These are phyloP conservation scores for Graphium sp. DNA, from an alignment of 2,329 filamentous ascomycete genomes.

Conservation along the genomic window DNA sequence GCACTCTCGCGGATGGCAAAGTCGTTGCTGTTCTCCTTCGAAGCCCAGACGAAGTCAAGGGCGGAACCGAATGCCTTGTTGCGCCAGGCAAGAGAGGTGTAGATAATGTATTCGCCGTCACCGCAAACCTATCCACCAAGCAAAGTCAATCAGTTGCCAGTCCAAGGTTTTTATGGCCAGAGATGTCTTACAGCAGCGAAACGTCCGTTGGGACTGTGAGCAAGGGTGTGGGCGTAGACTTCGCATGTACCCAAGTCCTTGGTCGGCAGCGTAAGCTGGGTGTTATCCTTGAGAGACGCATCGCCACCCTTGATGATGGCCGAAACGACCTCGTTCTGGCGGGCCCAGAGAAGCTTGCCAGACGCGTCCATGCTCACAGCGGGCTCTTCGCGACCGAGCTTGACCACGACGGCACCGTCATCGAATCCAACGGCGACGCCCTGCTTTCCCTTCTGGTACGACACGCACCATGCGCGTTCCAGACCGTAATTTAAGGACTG, in stretches of 20 bases:
- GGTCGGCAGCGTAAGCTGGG: slow-evolving; percentile 68
- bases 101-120: slow-evolving; percentile 97
- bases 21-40: slow-evolving; percentile 95
- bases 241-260: slow-evolving; percentile 96
- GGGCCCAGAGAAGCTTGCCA: slow-evolving; percentile 91
- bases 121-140: slow-evolving; percentile 43
- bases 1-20: slow-evolving; percentile 91
- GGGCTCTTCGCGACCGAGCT: slow-evolving; percentile 92
- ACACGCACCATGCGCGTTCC: slow-evolving; percentile 94
- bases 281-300: slow-evolving; percentile 69
- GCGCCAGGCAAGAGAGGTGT: slow-evolving; percentile 88
- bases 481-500: slow-evolving; percentile 92
- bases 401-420: slow-evolving; percentile 92
- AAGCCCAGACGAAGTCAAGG: slow-evolving; percentile 91
- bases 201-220: slow-evolving; percentile 89
- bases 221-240: slow-evolving; percentile 85
- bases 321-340: slow-evolving; percentile 87
- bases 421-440: slow-evolving; percentile 93
- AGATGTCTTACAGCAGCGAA: slow-evolving; percentile 42
- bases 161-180: background rate
- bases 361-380: slow-evolving; percentile 94
- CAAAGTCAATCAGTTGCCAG: background rate
- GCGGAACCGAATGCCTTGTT: slow-evolving; percentile 96
- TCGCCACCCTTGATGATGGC: slow-evolving; percentile 88
- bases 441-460: slow-evolving; percentile 87